phyloP scores from a whole-genome alignment of 345 rosid species.

The Erucastrum elatum region DNA sequence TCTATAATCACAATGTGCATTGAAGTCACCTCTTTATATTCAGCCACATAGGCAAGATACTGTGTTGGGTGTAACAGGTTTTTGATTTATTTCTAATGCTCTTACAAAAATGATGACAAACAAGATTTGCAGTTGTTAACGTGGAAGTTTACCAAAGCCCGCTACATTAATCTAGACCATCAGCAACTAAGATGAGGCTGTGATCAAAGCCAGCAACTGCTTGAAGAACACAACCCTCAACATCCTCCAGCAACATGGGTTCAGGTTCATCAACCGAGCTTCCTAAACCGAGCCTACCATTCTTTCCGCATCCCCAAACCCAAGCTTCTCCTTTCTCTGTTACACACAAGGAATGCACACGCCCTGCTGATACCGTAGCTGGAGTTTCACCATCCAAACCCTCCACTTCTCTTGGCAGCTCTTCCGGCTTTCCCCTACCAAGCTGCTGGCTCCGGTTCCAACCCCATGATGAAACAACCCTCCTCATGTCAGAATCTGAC shows the following conservation, averaged over 20 bases:
- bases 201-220: constrained; percentile 83
- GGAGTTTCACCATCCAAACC: constrained; percentile 46
- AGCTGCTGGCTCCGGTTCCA: constrained; percentile 85
- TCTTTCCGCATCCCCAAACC: background rate
- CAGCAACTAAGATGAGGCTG: constrained; percentile 50
- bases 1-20: background rate
- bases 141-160: background rate
- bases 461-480: constrained; percentile 80
- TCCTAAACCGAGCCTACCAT: background rate
- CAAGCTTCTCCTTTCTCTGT: background rate
- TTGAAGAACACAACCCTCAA: constrained; percentile 65
- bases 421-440: constrained; percentile 66
- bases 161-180: background rate
- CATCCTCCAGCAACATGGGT: constrained; percentile 56
- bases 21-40: background rate
- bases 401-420: constrained; percentile 49
- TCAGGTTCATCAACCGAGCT: constrained; percentile 49
- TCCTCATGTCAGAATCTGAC: constrained; percentile 36
- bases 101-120: background rate
- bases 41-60: background rate
- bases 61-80: background rate
- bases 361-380: background rate
- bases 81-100: background rate
- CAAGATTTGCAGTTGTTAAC: background rate
- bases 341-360: background rate